Base-by-base conservation (phyloP, 805 yeast species). In the Candida saitoana region DNA sequence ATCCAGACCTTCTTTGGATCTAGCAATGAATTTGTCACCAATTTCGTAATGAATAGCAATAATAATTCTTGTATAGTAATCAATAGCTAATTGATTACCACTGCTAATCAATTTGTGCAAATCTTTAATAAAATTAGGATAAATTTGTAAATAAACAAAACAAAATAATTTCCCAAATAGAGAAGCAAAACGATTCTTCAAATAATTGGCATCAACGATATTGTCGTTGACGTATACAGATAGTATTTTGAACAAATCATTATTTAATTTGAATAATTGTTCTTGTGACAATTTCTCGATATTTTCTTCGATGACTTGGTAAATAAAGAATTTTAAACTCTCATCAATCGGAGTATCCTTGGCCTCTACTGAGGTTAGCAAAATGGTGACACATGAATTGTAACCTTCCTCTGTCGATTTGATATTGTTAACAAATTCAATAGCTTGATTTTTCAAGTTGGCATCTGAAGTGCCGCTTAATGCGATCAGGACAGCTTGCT, bases 401-500 rank as follows among this genome's bases (percentile, higher is more conserved):
- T 79, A 79, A 2, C 82, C 82, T 44, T 77, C 76, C 19, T 67
- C 67, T 3, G 82, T 71, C 27, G 72, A 51, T 51, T 79, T 79
- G 51, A 79, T 61, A 45, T 74, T 76, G 45, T 70, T 69, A 48
- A 79, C 73, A 56, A 76, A 79, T 18, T 70, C 71, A 41, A 73
- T 62, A 12, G 83, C 79, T 51, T 73, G 71, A 47, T 74, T 78
- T 55, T 81, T 82, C 38, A 87, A 66, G 32, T 57, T 68, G 12
- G 73, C 65, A 58, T 84, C 87, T 7, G 82, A 76, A 18, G 81
- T 70, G 22, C 86, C 83, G 59, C 80, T 79, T 41, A 85, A 76
- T 5, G 96, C 96, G 48, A 88, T 79, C 48, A 79, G 82, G 37
- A 90, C 93, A 33, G 96, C 96, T 65, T 87, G 93, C 60, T 79